Conservation (phyloP, 495 filamentous ascomycete genomes). For the Neurospora sp. region DNA sequence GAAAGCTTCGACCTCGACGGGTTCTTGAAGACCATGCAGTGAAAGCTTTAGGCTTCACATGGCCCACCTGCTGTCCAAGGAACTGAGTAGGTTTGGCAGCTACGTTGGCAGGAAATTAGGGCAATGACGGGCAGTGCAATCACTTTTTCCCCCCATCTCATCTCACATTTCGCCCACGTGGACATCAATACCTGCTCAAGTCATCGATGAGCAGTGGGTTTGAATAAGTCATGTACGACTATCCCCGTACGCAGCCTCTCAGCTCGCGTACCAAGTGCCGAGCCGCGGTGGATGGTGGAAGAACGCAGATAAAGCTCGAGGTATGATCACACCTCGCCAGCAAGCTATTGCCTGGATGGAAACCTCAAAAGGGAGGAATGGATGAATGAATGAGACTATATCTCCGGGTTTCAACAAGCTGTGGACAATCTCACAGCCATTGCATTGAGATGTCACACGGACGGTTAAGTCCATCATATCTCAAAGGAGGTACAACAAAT, state of each 20-base stretch:
- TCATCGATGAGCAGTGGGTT: not conserved
- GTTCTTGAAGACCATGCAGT: slow-evolving; percentile 83
- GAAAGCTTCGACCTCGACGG: slow-evolving; percentile 92
- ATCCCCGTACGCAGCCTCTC: not conserved
- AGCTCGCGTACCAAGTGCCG: not conserved
- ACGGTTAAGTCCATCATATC: not conserved
- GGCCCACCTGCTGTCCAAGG: not conserved
- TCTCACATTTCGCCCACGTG: too few species aligned
- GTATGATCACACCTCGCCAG: not conserved
- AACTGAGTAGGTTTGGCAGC: not conserved
- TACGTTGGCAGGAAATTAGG: too few species aligned
- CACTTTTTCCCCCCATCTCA: too few species aligned
- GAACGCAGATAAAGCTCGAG: not conserved
- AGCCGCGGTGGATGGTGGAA: not conserved
- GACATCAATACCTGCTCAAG: not conserved
- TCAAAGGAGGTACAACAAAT: not conserved
- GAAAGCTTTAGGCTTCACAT: not conserved
- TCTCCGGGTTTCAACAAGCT: not conserved
- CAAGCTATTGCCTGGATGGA: not conserved
- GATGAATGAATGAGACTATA: not conserved
- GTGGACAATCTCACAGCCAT: not conserved
- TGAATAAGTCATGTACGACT: not conserved
- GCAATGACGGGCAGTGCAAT: too few species aligned
- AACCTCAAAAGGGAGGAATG: not conserved
- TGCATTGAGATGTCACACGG: not conserved